Evolutionary conservation across 202 grass and related monocot species (phyloP), one percentile per base, ranked within the genome.

Genomic region (Carex arenaria): DNA sequence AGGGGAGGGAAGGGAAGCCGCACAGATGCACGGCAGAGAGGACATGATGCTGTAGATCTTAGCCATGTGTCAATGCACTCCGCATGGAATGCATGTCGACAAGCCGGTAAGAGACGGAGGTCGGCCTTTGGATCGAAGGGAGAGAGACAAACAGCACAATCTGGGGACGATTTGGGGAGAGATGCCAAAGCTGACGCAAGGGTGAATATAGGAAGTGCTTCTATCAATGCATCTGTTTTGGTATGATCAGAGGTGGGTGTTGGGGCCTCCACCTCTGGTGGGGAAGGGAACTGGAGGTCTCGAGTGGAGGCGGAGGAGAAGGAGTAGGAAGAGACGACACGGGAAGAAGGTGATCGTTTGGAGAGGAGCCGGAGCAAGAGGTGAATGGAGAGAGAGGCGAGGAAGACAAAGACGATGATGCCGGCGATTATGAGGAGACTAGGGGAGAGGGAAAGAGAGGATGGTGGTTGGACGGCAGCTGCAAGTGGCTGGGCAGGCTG

Each of bases 91-190:
- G 93, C 96, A 67, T 99, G 96, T 11, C 89, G 85, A 85, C 96
- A 99, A 51, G 91, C 89, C 14, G 96, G 96, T 75, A 99, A 87
- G 54, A 99, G 91, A 19, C 96, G 96, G 80, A 99, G 93, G 79
- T 99, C 93, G 2, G 89, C 91, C 67, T 90, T 84, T n/a, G 91
- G 91, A 4, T 74, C n/a, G 81, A 99, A 99, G 5, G 93, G 89
- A 31, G 89, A 95, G 30, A 95, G 88, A 84, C 96, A 99, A 42
- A 99, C 96, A 19, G 96, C 96, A 72, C 96, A 99, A 82, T 99
- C 96, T 1, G 86, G 93, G 28, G 96, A 95, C 54, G 93, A 93
- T 90, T 96, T 96, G 26, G 96, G 96, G 2, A 95, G 88, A n/a
- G 85, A 78, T 54, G 91, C 88, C 28, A 96, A 68, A 70, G 93